Base-by-base conservation (phyloP, 2,329 filamentous ascomycete species). In the Penicillium sp. region DNA sequence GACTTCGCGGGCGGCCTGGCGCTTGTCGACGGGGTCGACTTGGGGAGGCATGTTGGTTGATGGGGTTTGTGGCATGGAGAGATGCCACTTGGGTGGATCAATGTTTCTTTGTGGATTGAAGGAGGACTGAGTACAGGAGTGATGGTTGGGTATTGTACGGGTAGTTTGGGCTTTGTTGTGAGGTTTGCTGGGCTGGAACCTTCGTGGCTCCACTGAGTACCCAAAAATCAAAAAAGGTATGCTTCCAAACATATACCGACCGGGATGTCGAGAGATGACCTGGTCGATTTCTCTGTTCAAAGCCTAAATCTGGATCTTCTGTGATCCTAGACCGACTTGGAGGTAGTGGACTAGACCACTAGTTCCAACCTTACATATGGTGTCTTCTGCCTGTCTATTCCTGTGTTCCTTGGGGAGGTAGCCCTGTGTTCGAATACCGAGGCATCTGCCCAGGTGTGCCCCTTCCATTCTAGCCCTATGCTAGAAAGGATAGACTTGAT, bases 1-100 rank as follows among this genome's bases (percentile, higher is more conserved):
- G 49, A 81, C 78, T 68, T 82, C 80, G 46, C 78, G 75, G 46
- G 80, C 80, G 19, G 79, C 80, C 71, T 80, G 78, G 56, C 78
- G 77, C 69, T 82, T 82, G 52, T 78, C 76, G 37, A 79, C 77
- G 52, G 73, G 71, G 36, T 79, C 77, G 51, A 73, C 71, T 65
- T 78, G 74, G 7, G 76, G 68, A 31, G 77, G 72, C 77, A 79
- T 78, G 58, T 19, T 54, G 39, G 16, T 19, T 4, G 40, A 36
- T 44, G 10, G 31, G n/a, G 27, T 16, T 49, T 13, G 16, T 33
- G 40, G n/a, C 16, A 35, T 40, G 40, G n/a, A 19, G 14, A 18
- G 27, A 1, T 10, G n/a, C 31, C 31, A 10, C 31, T 31, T 35
- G 18, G 4, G 7, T 35, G 10, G 9, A 35, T 33, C 10, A 27